A percentile compares a stretch with the other conserved stretches of the same genome.
These are phyloP conservation scores for Termitomyces sp. DNA, from an alignment of 768 basidiomycete genomes.

Conservation along the genomic window DNA sequence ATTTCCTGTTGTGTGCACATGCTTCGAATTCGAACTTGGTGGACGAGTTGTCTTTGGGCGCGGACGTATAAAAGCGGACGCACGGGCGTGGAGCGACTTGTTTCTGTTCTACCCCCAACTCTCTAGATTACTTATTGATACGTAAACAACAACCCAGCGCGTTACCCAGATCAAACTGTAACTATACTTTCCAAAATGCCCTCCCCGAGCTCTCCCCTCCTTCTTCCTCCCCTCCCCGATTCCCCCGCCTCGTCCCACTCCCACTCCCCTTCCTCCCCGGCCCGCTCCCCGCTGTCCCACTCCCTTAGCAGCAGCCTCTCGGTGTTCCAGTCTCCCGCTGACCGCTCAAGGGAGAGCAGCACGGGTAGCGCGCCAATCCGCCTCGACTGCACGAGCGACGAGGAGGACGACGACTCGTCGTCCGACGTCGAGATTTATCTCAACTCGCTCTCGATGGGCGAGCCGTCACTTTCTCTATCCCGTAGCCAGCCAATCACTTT, in stretches of 20 bases:
- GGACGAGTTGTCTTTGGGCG: too few species aligned
- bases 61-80: too few species aligned
- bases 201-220: not conserved
- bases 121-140: too few species aligned
- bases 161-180: not conserved
- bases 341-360: not conserved
- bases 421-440: slow-evolving; percentile 33
- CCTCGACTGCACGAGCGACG: slow-evolving; percentile 10
- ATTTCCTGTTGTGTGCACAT: too few species aligned
- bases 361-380: slow-evolving; percentile 1
- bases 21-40: too few species aligned
- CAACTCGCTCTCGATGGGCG: slow-evolving; percentile 26
- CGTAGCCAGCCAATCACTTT: not conserved
- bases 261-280: not conserved
- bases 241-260: slow-evolving; percentile 2
- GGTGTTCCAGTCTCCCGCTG: not conserved
- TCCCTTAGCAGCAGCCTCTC: not conserved
- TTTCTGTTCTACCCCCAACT: too few species aligned
- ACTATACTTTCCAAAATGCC: not conserved
- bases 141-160: too few species aligned
- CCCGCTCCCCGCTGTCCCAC: slow-evolving; percentile 6
- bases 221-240: not conserved
- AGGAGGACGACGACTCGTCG: slow-evolving; percentile 16
- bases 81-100: too few species aligned
- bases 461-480: slow-evolving; percentile 13